Evolutionary conservation across 2,329 filamentous ascomycete species (phyloP), one percentile per base, ranked within the genome.

Genomic region (Fusarium virguliforme): DNA sequence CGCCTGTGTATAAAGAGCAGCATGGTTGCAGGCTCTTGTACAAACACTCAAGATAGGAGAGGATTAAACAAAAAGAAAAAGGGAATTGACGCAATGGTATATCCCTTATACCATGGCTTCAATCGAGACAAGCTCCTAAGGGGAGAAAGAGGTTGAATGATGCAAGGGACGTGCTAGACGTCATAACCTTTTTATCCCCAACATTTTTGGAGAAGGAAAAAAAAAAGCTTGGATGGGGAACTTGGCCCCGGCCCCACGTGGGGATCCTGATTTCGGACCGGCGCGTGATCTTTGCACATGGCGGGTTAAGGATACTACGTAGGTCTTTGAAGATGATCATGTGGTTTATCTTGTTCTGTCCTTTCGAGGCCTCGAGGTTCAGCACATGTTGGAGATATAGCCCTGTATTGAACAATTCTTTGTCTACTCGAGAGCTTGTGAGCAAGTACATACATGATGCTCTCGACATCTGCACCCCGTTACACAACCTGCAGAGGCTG

Each of bases 151-250:
- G 12, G 32, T n/a, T 22, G 26, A 34, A 35, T 12, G 15, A 22
- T 22, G 28, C n/a, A 24, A 28, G 38, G 37, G 55, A 46, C 28
- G 15, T 59, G 50, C 41, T 26, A 46, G 63, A 72, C 66, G 70
- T 72, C 70, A 72, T 70, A 48, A 48, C 67, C 50, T 35, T 24
- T 34, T 35, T 51, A 50, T 63, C 69, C 70, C 70, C 69, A 72
- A 70, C 69, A 60, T 70, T 72, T 70, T 68, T 70, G 43, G 68
- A 72, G 66, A 64, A 72, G 57, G 53, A 64, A 72, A 37, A 43
- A 59, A 65, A 65, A 70, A 64, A 70, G 65, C 64, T 69, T 62
- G 68, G 68, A 68, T 60, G 63, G 59, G 50, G 62, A 62, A 55
- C 51, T 48, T 13, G 59, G 70, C 53, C 46, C 9, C 24, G 40